Percentiles rank a stretch among this genome's conserved stretches.
These are phyloP conservation scores for Chrysosporium keratinophilum DNA, from an alignment of 2,329 filamentous ascomycete genomes.

Conservation along the genomic window DNA sequence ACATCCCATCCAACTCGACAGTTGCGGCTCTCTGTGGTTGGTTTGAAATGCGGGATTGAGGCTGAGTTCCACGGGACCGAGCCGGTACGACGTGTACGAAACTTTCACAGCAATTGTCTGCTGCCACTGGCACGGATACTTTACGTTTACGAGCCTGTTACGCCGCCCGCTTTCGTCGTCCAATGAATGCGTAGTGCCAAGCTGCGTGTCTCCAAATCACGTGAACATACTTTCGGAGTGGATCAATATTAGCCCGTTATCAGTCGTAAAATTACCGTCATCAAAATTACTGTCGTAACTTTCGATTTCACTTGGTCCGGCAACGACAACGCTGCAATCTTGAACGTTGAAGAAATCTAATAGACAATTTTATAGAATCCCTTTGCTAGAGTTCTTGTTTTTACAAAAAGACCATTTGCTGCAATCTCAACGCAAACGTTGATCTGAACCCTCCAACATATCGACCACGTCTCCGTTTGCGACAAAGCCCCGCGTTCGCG, in stretches of 20 bases:
- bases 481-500: not conserved
- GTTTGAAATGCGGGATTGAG: not conserved
- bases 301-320: not conserved
- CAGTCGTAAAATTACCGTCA: not conserved
- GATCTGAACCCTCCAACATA: too few relatives aligned
- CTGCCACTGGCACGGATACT: not conserved
- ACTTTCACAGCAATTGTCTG: not conserved
- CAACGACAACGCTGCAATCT: not conserved
- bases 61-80: not conserved
- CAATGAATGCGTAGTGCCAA: too few relatives aligned
- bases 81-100: not conserved
- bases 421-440: too few relatives aligned
- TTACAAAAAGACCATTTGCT: too few relatives aligned
- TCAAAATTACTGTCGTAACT: conserved; percentile 1
- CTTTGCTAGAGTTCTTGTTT: not conserved
- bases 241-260: conserved; percentile 5
- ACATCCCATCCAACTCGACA: not conserved
- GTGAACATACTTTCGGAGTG: not conserved
- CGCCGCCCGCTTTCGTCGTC: not conserved
- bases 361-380: not conserved
- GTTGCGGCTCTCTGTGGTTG: not conserved
- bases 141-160: not conserved
- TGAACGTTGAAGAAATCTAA: not conserved
- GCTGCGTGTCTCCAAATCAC: too few relatives aligned
- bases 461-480: not conserved